Percentiles rank a stretch among this genome's conserved stretches.
Evolutionary conservation across 768 basidiomycete genomes (phyloP).

Genomic region (Pluteus cervinus): DNA sequence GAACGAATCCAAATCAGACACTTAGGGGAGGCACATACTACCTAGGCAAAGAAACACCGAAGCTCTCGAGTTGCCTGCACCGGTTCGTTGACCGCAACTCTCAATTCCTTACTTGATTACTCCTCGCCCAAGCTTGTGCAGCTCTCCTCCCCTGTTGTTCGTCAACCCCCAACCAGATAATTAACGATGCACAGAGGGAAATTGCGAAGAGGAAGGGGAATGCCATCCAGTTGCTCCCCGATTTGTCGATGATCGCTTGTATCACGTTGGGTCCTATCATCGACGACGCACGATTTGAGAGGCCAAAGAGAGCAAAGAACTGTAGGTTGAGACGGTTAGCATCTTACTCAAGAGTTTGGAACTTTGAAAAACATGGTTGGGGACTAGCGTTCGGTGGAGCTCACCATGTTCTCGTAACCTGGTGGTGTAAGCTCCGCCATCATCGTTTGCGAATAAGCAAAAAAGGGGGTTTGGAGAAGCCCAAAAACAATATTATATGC

Average conservation of each 20-base stretch:
- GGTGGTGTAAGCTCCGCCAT: conserved; percentile 86
- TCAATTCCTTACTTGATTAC: too few species aligned
- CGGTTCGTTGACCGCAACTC: too few species aligned
- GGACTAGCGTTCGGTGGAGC: too few species aligned
- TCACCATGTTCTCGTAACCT: conserved; percentile 74
- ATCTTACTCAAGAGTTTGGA: not conserved
- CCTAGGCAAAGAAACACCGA: too few species aligned
- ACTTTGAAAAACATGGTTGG: not conserved
- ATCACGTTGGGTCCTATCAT: conserved; percentile 85
- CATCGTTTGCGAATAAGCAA: conserved; percentile 81
- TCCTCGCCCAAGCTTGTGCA: conserved; percentile 53
- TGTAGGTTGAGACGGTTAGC: conserved; percentile 20
- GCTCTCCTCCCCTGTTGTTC: conserved; percentile 54
- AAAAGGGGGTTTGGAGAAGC: conserved; percentile 81
- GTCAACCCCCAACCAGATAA: conserved; percentile 78
- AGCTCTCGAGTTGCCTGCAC: too few species aligned
- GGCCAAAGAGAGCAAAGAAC: conserved; percentile 84
- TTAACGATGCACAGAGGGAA: conserved; percentile 57
- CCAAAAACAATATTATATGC: conserved; percentile 77
- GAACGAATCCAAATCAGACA: too few species aligned
- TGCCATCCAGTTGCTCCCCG: conserved; percentile 73
- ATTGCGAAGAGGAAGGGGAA: conserved; percentile 80
- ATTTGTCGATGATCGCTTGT: conserved; percentile 70
- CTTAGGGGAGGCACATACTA: too few species aligned
- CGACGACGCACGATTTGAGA: conserved; percentile 80